phyloP scores from a whole-genome alignment of 352 stramenopile genomes.

The Phytophthora lateralis region DNA sequence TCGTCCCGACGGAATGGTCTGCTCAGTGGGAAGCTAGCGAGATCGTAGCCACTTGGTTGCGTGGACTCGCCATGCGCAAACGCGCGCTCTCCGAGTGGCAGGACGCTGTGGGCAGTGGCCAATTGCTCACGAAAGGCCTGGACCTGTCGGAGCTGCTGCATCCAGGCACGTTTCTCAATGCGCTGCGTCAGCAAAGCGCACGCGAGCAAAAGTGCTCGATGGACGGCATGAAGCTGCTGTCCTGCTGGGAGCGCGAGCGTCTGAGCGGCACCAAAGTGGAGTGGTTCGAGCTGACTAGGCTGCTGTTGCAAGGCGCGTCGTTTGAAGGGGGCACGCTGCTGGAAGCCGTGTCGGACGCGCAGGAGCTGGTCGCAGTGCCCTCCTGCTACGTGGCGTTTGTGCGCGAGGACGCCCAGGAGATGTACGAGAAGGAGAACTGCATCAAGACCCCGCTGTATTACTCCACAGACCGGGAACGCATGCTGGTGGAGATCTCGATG shows the following conservation, averaged over 20 bases:
- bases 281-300: conserved; percentile 81
- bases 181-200: conserved; percentile 91
- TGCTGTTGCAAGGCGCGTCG: conserved; percentile 88
- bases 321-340: conserved; percentile 83
- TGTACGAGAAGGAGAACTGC: conserved; percentile 75
- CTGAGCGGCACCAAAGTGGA: conserved; percentile 51
- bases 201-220: conserved; percentile 86
- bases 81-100: conserved; percentile 88
- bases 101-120: conserved; percentile 55
- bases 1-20: conserved; percentile 82
- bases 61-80: conserved; percentile 75
- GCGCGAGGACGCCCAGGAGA: conserved; percentile 73
- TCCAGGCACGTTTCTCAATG: conserved; percentile 95
- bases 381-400: conserved; percentile 86
- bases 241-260: conserved; percentile 87
- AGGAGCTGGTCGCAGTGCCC: conserved; percentile 82
- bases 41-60: conserved; percentile 78
- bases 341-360: conserved; percentile 80
- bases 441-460: conserved; percentile 88
- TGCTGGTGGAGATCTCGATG: conserved; percentile 85
- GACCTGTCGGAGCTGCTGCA: conserved; percentile 93
- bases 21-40: conserved; percentile 85
- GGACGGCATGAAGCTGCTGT: conserved; percentile 91
- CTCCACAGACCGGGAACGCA: conserved; percentile 65
- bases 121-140: conserved; percentile 76